These are phyloP conservation scores for Cystofilobasidium macerans DNA, from an alignment of 768 basidiomycete genomes.

Conservation along the genomic window DNA sequence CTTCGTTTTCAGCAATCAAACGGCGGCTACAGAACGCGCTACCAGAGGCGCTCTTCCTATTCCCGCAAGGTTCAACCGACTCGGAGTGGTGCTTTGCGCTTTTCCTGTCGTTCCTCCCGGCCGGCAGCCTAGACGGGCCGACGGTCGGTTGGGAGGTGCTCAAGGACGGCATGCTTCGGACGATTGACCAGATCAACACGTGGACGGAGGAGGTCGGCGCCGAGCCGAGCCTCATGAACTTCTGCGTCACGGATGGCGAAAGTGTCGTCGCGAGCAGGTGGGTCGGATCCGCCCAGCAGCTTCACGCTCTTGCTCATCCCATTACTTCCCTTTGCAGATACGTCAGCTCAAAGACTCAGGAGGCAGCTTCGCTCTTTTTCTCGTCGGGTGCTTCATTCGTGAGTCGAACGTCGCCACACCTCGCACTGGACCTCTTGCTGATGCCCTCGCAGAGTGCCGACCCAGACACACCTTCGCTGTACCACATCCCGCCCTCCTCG, in stretches of 20 bases:
- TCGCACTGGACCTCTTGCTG: not conserved
- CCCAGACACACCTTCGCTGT: not conserved
- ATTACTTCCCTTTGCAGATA: conserved; percentile 45
- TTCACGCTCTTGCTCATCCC: not conserved
- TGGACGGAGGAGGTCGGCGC: conserved; percentile 46
- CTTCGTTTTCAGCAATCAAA: conserved; percentile 70
- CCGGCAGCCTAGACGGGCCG: not conserved
- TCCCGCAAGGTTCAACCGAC: conserved; percentile 93
- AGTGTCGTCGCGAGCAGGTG: conserved; percentile 77
- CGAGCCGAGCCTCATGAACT: conserved; percentile 84
- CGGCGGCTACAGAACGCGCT: conserved; percentile 63
- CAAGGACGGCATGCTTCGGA: conserved; percentile 76
- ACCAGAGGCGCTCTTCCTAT: conserved; percentile 71
- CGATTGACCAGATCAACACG: conserved; percentile 65
- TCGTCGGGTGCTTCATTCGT: conserved; percentile 91
- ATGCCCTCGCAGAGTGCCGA: conserved; percentile 50
- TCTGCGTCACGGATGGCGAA: conserved; percentile 89
- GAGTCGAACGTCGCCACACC: conserved; percentile 39
- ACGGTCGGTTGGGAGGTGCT: conserved; percentile 42
- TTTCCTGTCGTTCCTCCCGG: conserved; percentile 53
- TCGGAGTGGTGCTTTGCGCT: conserved; percentile 96
- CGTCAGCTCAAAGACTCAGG: conserved; percentile 79
- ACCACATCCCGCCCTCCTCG: conserved; percentile 8
- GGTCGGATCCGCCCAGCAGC: not conserved
- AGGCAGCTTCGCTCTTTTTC: conserved; percentile 93